Evolutionary conservation across 768 basidiomycete genomes (phyloP).

Genomic region (Dacryopinax spathularia): DNA sequence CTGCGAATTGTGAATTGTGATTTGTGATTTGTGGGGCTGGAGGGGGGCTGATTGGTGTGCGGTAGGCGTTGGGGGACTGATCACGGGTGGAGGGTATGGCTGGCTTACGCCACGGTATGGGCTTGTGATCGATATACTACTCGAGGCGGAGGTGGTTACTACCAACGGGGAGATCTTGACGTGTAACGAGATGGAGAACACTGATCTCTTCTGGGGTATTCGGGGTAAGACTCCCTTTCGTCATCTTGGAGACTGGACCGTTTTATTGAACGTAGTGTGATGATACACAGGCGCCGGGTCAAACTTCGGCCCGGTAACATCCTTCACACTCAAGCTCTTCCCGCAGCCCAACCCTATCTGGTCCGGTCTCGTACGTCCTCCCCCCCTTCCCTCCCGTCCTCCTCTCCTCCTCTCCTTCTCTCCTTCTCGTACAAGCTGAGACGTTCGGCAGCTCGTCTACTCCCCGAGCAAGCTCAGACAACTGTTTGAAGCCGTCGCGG

Average conservation of each 20-base stretch:
- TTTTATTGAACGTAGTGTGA: no score
- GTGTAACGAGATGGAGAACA: slow-evolving; percentile 4
- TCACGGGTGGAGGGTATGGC: slow-evolving; percentile 1
- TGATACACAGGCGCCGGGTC: slow-evolving; percentile 4
- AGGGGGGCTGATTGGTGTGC: not conserved
- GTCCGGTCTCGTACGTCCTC: not conserved
- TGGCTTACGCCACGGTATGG: not conserved
- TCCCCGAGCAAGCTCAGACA: not conserved
- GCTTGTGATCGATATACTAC: not conserved
- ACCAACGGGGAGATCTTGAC: slow-evolving; percentile 9
- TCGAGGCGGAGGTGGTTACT: slow-evolving; percentile 6
- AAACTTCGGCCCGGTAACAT: slow-evolving; percentile 10
- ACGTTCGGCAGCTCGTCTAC: not conserved
- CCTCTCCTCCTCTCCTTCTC: not conserved
- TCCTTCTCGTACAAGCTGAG: no score
- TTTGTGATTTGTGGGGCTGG: no score
- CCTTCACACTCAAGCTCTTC: slow-evolving; percentile 8
- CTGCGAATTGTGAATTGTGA: no score
- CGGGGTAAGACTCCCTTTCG: slow-evolving; percentile 1
- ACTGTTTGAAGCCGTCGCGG: not conserved
- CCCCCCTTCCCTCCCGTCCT: slow-evolving; percentile 2
- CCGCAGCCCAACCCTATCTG: slow-evolving; percentile 7
- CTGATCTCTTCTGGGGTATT: slow-evolving; percentile 10
- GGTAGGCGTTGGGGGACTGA: not conserved
- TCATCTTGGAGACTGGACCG: no score